A percentile compares a stretch with the other conserved stretches of the same genome.
These are phyloP conservation scores for Apiospora sp. DNA, from an alignment of 2,329 filamentous ascomycete genomes.

Conservation along the genomic window DNA sequence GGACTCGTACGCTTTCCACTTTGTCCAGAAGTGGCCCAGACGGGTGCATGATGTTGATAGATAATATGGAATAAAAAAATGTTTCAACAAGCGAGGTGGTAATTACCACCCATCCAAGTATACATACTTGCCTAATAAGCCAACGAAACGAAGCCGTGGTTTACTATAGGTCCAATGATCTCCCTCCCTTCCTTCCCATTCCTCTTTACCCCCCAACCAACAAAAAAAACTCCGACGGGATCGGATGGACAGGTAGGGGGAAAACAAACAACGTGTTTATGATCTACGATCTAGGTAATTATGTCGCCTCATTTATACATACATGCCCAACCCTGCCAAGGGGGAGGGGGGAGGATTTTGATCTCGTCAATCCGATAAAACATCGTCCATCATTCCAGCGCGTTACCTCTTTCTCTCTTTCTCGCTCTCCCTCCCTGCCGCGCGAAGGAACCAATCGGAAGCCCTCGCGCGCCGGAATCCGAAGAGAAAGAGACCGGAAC, in stretches of 20 bases:
- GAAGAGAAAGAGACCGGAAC: neutral
- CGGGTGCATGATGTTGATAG: neutral
- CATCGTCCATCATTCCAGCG: neutral
- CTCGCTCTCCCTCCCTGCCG: neutral
- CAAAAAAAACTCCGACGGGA: neutral
- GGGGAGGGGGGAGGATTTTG: neutral
- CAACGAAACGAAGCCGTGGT: constrained; percentile 2
- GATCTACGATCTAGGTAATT: constrained; percentile 1
- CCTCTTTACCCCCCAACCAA: neutral
- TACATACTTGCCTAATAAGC: neutral
- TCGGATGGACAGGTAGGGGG: neutral
- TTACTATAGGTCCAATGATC: neutral
- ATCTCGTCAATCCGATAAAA: neutral
- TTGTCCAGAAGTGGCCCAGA: neutral
- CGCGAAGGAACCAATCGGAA: constrained; percentile 2
- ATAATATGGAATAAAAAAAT: neutral
- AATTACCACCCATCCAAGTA: neutral
- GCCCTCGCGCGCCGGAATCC: neutral
- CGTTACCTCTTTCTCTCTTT: neutral
- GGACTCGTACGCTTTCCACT: neutral
- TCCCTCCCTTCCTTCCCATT: neutral
- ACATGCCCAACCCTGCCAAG: neutral
- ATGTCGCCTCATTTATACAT: neutral
- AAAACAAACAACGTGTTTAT: neutral
- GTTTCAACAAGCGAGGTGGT: constrained; percentile 14